Evolutionary conservation across 495 filamentous ascomycete species (phyloP).

Genomic region (Astrocystis sublimbata): DNA sequence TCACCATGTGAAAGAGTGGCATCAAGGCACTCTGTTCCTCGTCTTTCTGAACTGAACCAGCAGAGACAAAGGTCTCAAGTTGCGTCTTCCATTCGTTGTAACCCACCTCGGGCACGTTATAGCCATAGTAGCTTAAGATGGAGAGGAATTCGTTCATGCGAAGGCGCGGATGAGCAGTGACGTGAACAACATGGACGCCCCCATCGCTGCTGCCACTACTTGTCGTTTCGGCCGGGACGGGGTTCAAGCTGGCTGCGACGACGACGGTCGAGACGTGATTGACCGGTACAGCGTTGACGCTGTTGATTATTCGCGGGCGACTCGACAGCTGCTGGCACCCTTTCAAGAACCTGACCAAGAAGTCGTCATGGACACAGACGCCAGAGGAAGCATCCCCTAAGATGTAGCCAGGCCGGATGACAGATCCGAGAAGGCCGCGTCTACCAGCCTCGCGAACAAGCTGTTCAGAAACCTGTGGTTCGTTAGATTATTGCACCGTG

Average conservation of each 20-base stretch:
- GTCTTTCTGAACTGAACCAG: constrained; percentile 49
- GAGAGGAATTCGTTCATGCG: constrained; percentile 76
- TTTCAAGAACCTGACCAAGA: constrained; percentile 85
- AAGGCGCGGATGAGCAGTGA: constrained; percentile 78
- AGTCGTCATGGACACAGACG: constrained; percentile 84
- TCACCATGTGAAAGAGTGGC: constrained; percentile 85
- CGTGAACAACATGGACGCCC: constrained; percentile 57
- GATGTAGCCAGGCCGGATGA: constrained; percentile 87
- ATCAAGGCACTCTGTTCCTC: constrained; percentile 72
- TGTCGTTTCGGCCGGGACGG: neutral
- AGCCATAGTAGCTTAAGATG: constrained; percentile 74
- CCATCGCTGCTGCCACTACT: constrained; percentile 62
- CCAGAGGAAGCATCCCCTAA: constrained; percentile 73
- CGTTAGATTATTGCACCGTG: no score
- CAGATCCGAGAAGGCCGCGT: constrained; percentile 71
- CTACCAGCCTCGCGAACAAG: constrained; percentile 77
- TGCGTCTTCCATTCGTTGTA: constrained; percentile 57
- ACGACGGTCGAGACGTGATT: constrained; percentile 79
- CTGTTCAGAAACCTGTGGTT: constrained; percentile 77
- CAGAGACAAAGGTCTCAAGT: constrained; percentile 45
- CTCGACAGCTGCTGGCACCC: constrained; percentile 78
- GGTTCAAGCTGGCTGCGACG: constrained; percentile 66
- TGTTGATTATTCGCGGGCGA: constrained; percentile 79
- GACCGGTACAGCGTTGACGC: constrained; percentile 89
- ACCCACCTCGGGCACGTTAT: constrained; percentile 64